Percentiles rank a stretch among this genome's conserved stretches.
Conservation (phyloP, 169 alveolate genomes). For the Eimeria tenella region DNA sequence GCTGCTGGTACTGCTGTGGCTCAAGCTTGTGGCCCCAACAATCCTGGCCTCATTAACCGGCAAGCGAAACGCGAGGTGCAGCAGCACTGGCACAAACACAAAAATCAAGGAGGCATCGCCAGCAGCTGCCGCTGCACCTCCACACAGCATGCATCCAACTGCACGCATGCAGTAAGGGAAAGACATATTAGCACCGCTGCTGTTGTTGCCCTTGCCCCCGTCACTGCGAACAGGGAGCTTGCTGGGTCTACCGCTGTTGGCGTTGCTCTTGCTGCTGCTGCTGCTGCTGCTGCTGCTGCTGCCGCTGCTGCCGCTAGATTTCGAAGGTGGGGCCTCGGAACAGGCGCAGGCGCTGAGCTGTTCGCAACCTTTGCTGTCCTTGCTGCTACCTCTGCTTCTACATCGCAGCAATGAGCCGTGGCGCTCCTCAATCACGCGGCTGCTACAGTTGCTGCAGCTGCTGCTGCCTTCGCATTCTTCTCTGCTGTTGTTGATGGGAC, state of each 20-base stretch:
- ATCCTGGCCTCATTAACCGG: neutral
- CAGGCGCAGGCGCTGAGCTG: too few species aligned
- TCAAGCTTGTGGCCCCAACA: neutral
- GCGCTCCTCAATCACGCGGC: neutral
- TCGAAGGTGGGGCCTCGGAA: too few species aligned
- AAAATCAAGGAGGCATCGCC: neutral
- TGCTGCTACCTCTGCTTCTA: conserved; percentile 21
- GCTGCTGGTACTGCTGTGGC: conserved; percentile 9
- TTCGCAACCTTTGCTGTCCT: neutral
- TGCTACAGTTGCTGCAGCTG: conserved; percentile 18
- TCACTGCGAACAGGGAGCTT: neutral
- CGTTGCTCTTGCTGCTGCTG: neutral
- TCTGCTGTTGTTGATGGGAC: neutral
- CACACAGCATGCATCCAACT: neutral
- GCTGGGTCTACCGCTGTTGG: conserved; percentile 1
- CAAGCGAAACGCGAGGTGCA: neutral
- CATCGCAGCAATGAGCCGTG: neutral
- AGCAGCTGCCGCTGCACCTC: conserved; percentile 46
- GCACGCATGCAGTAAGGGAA: conserved; percentile 13
- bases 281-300: conserved; percentile 37
- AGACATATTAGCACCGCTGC: conserved; percentile 27
- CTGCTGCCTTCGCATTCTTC: neutral
- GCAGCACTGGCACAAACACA: conserved; percentile 47
- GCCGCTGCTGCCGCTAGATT: neutral
- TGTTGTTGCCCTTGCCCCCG: conserved; percentile 10